phyloP scores from a whole-genome alignment of 192 early-diverging fungal genomes.

The Backusella tarrabulga region DNA sequence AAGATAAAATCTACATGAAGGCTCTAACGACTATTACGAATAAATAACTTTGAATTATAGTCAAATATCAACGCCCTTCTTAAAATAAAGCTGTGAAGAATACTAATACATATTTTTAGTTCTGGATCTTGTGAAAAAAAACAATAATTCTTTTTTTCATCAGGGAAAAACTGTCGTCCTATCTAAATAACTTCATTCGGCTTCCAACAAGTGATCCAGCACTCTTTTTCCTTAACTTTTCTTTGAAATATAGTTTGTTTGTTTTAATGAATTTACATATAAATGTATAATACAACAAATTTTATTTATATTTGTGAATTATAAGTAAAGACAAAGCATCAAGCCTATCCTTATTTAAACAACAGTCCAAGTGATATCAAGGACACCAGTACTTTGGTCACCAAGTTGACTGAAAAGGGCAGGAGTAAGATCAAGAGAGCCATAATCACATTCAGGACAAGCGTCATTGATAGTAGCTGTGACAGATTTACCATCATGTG shows the following conservation, averaged over 20 bases:
- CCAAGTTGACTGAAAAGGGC: constrained; percentile 42
- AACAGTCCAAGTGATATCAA: constrained; percentile 41
- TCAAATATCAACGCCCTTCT: too few species aligned
- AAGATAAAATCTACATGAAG: too few species aligned
- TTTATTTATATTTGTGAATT: not conserved
- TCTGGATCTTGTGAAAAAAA: too few species aligned
- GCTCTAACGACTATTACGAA: too few species aligned
- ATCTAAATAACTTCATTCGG: too few species aligned
- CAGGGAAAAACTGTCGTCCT: too few species aligned
- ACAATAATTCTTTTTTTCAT: too few species aligned
- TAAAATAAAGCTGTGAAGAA: too few species aligned
- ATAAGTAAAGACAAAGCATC: not conserved
- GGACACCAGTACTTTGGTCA: constrained; percentile 28
- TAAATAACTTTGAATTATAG: too few species aligned
- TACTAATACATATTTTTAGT: too few species aligned
- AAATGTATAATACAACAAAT: not conserved
- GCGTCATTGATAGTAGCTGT: constrained; percentile 41
- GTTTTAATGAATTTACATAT: not conserved
- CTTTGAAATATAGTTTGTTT: not conserved
- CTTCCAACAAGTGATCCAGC: too few species aligned
- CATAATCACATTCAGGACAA: constrained; percentile 38
- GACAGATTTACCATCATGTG: constrained; percentile 31
- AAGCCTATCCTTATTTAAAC: constrained; percentile 23
- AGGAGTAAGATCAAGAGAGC: constrained; percentile 39
- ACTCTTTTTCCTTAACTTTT: too few species aligned